These are phyloP conservation scores for Daldinia sp. DNA, from an alignment of 2,329 filamentous ascomycete species.

Conservation along the genomic window DNA sequence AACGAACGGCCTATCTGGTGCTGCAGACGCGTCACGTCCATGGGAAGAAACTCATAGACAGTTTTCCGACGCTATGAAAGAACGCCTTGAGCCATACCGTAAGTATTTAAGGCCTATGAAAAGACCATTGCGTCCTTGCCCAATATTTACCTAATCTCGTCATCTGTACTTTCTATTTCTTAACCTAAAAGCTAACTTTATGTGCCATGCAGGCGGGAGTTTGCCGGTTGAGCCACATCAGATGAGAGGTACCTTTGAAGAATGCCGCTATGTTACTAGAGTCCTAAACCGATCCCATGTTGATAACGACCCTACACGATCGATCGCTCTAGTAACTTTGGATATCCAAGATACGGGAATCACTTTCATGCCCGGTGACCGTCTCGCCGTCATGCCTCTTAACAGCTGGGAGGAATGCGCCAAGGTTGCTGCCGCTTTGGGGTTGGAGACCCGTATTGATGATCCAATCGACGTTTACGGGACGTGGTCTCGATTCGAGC, in stretches of 20 bases:
- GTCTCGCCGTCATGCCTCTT: slow-evolving; percentile 66
- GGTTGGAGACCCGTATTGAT: slow-evolving; percentile 62
- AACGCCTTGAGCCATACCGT: slow-evolving; percentile 63
- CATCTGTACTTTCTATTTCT: neutral
- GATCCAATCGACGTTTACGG: slow-evolving; percentile 54
- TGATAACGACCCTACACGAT: slow-evolving; percentile 60
- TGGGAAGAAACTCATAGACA: slow-evolving; percentile 65
- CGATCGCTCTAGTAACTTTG: slow-evolving; percentile 63
- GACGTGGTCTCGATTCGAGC: slow-evolving; percentile 62
- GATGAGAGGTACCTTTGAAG: slow-evolving; percentile 67
- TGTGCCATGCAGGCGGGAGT: slow-evolving; percentile 50
- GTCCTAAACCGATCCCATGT: slow-evolving; percentile 61
- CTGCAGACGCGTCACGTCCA: slow-evolving; percentile 56
- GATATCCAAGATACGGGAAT: slow-evolving; percentile 66
- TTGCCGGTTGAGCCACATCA: slow-evolving; percentile 63
- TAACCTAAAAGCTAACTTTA: slow-evolving; percentile 9
- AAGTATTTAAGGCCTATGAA: slow-evolving; percentile 9
- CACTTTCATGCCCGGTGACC: slow-evolving; percentile 65
- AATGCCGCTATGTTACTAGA: slow-evolving; percentile 63
- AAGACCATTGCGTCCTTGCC: neutral
- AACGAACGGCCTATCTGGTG: slow-evolving; percentile 64
- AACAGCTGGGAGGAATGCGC: slow-evolving; percentile 67
- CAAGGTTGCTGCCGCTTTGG: slow-evolving; percentile 65
- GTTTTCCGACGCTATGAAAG: slow-evolving; percentile 67
- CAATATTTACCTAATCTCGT: too few species aligned